Evolutionary conservation across 257 asterid species (phyloP).

Genomic region (Lithospermum erythrorhizon): DNA sequence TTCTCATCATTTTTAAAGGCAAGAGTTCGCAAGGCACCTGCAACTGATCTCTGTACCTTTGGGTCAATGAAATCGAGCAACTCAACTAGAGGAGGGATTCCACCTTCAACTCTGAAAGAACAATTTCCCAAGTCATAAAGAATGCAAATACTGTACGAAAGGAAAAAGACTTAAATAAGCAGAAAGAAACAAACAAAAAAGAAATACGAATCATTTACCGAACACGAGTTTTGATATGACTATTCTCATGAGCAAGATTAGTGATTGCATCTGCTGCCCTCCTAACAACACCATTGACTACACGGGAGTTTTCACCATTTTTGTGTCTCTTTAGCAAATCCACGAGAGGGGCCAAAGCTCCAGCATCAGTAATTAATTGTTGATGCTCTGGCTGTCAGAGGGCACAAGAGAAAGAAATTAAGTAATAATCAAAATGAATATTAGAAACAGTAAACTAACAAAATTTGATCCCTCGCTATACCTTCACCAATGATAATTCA

Average conservation of each 20-base stretch:
- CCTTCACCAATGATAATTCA: too few relatives aligned
- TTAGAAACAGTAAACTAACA: too few relatives aligned
- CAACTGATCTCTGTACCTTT: constrained; percentile 99
- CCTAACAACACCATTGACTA: constrained; percentile 72
- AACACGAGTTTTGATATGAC: constrained; percentile 87
- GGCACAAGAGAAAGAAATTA: background rate
- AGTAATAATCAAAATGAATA: background rate
- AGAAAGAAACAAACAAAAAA: constrained; percentile 3
- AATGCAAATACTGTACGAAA: background rate
- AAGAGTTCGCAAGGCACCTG: constrained; percentile 94
- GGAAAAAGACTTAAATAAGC: background rate
- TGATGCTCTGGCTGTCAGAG: constrained; percentile 91
- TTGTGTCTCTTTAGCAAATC: constrained; percentile 62
- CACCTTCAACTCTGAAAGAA: constrained; percentile 72
- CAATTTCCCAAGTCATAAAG: background rate
- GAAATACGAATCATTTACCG: constrained; percentile 33
- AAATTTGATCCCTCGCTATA: too few relatives aligned
- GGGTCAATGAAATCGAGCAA: constrained; percentile 83
- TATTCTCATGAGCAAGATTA: constrained; percentile 95
- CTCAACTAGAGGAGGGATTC: constrained; percentile 96
- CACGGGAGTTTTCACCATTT: constrained; percentile 55
- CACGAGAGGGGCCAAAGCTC: constrained; percentile 95
- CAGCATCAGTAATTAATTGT: constrained; percentile 91
- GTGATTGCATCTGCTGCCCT: constrained; percentile 98
- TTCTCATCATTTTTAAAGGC: constrained; percentile 97